Percentiles rank a stretch among this genome's conserved stretches.
phyloP scores from a whole-genome alignment of 2,329 filamentous ascomycete species.

The Rhynchosporium secalis region DNA sequence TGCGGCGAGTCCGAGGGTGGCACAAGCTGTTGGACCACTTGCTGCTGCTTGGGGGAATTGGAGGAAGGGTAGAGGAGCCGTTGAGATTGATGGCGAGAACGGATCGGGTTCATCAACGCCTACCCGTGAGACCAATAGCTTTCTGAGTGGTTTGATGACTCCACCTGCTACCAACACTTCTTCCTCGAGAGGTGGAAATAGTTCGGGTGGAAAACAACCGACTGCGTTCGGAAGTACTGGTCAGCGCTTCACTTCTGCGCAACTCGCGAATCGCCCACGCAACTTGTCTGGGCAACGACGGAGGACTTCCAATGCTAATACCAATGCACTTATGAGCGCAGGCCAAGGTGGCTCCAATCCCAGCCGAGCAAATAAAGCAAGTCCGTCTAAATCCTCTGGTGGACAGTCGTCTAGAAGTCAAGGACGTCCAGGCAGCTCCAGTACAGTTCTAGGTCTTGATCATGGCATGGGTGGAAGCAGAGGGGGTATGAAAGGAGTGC shows the following conservation, averaged over 20 bases:
- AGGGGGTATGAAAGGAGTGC: constrained; percentile 40
- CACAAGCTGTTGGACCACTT: constrained; percentile 73
- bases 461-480: neutral
- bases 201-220: constrained; percentile 47
- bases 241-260: constrained; percentile 55
- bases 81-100: constrained; percentile 5
- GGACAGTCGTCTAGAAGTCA: neutral
- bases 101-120: constrained; percentile 13
- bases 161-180: constrained; percentile 66
- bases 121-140: constrained; percentile 51
- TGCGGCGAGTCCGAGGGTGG: constrained; percentile 73
- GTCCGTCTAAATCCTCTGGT: constrained; percentile 38
- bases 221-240: constrained; percentile 63
- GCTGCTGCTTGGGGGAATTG: constrained; percentile 97
- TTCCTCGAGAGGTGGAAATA: neutral
- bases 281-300: constrained; percentile 41
- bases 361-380: constrained; percentile 33
- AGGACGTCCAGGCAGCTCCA: neutral
- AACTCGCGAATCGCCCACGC: constrained; percentile 43
- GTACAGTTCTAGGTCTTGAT: too few relatives aligned
- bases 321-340: constrained; percentile 1
- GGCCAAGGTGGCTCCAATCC: neutral
- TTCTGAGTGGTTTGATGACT: constrained; percentile 80
- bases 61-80: constrained; percentile 57
- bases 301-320: neutral